Evolutionary conservation across 1,284 basidiomycete genomes (phyloP).

Genomic region (Cutaneotrichosporon sp.): DNA sequence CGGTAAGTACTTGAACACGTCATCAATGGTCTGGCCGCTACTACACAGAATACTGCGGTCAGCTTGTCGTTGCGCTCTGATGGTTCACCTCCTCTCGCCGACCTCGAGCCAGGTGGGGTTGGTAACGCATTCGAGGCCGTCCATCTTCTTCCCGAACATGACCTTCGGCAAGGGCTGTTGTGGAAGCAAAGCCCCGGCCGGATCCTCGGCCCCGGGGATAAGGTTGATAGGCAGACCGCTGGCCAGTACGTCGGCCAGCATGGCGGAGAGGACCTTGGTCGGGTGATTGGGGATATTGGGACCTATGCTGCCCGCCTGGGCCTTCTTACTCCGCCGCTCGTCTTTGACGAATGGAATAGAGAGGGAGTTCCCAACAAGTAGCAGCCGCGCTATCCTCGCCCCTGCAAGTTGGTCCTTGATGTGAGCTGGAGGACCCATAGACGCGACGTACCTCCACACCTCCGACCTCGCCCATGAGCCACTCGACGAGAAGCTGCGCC

Average conservation of each 20-base stretch:
- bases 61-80: constrained; percentile 36
- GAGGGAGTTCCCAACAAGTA: constrained; percentile 83
- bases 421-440: neutral
- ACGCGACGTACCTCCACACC: constrained; percentile 53
- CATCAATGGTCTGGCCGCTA: constrained; percentile 88
- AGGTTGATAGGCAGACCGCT: constrained; percentile 71
- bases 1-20: constrained; percentile 81
- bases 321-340: constrained; percentile 40
- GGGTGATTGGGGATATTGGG: constrained; percentile 66
- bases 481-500: constrained; percentile 77
- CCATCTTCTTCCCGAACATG: constrained; percentile 70
- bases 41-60: constrained; percentile 65
- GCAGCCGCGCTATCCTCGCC: constrained; percentile 68
- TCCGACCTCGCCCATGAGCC: constrained; percentile 78
- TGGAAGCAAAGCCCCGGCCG: constrained; percentile 80
- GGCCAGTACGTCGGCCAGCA: constrained; percentile 65
- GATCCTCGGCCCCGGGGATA: constrained; percentile 80
- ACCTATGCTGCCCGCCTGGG: constrained; percentile 9
- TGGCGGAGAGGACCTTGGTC: constrained; percentile 61
- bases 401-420: constrained; percentile 59
- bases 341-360: constrained; percentile 55
- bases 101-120: constrained; percentile 82
- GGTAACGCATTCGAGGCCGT: constrained; percentile 69
- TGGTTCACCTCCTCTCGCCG: constrained; percentile 44
- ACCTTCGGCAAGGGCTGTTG: constrained; percentile 89